These are phyloP conservation scores for Lepidium aucheri DNA, from an alignment of 345 rosid genomes.

Conservation along the genomic window DNA sequence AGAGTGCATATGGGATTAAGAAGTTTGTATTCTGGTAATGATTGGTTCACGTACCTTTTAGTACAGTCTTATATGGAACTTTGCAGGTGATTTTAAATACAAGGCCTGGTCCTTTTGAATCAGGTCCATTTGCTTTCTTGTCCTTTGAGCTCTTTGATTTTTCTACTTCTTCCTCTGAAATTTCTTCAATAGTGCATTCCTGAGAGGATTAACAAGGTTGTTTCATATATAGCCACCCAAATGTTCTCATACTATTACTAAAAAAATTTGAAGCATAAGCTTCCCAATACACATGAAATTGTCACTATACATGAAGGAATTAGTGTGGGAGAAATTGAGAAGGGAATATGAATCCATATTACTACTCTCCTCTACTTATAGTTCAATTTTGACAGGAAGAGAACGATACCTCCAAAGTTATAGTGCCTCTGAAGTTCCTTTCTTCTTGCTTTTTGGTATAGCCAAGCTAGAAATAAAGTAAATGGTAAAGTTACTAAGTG, in stretches of 20 bases:
- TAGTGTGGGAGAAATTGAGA: background rate
- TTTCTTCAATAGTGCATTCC: conserved; percentile 91
- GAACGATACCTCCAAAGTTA: conserved; percentile 74
- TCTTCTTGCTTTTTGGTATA: conserved; percentile 97
- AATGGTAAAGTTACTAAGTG: conserved; percentile 1
- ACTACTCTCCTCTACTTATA: background rate
- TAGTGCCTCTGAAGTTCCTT: conserved; percentile 85
- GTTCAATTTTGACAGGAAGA: conserved; percentile 1
- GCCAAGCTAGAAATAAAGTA: conserved; percentile 61
- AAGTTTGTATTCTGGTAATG: conserved; percentile 6
- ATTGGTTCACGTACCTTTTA: conserved; percentile 55
- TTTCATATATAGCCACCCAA: background rate
- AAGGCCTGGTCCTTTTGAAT: conserved; percentile 54
- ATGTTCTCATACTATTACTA: background rate
- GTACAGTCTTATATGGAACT: conserved; percentile 86
- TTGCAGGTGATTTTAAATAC: conserved; percentile 75
- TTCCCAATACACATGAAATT: background rate
- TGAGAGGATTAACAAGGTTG: conserved; percentile 21
- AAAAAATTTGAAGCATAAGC: background rate
- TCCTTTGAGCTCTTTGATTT: conserved; percentile 77
- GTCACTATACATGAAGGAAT: background rate
- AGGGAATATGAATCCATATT: background rate
- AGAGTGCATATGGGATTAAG: background rate
- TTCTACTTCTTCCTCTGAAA: conserved; percentile 72
- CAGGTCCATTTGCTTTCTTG: conserved; percentile 80